Evolutionary conservation across 345 rosid genomes (phyloP).

Genomic region (Salix exigua): DNA sequence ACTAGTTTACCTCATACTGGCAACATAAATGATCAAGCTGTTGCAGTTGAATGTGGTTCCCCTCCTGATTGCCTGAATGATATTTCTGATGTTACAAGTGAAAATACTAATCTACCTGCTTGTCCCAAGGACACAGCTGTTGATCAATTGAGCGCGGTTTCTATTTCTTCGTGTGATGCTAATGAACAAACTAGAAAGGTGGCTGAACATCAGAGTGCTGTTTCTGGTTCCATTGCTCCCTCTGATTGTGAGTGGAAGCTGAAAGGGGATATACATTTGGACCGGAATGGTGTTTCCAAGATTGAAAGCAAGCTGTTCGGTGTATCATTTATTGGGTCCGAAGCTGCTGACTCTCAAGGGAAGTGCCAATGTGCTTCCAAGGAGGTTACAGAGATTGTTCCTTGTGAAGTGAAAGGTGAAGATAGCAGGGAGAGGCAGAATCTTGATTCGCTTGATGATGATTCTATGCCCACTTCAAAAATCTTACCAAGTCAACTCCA

Average conservation of each 20-base stretch:
- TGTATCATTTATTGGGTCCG: neutral
- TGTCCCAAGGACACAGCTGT: neutral
- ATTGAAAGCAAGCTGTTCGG: neutral
- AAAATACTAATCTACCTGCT: neutral
- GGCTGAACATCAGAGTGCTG: neutral
- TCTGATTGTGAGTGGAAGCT: neutral
- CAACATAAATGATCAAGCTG: conserved; percentile 20
- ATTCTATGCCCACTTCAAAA: neutral
- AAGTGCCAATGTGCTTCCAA: neutral
- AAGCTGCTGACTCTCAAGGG: neutral
- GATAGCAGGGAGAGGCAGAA: conserved; percentile 1
- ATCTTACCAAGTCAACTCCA: neutral
- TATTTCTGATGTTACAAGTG: conserved; percentile 17
- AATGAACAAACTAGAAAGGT: neutral
- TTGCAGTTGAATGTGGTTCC: conserved; percentile 26
- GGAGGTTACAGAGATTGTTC: neutral
- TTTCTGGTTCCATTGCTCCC: conserved; percentile 5
- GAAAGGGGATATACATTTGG: neutral
- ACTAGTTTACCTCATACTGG: conserved; percentile 11
- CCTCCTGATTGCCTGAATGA: conserved; percentile 24
- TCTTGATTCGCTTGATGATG: neutral
- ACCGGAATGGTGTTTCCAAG: neutral
- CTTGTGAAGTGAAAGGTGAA: conserved; percentile 6
- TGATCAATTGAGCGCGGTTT: neutral
- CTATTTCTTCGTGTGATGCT: neutral